phyloP scores from a whole-genome alignment of 257 asterid genomes.

The Anisodus tanguticus region DNA sequence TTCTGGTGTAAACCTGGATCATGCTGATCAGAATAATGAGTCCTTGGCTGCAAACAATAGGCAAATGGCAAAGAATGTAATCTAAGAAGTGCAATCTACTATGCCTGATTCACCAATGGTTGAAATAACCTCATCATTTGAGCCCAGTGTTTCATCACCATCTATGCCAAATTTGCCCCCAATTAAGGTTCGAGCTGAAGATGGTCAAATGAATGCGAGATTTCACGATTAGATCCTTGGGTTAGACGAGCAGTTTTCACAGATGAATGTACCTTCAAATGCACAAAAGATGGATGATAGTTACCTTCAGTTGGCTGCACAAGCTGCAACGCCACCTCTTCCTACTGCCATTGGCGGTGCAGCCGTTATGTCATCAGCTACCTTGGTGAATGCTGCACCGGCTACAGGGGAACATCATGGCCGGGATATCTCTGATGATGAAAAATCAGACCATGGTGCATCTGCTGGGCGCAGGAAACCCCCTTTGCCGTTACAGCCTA shows the following conservation, averaged over 20 bases:
- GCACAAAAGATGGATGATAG: conserved; percentile 36
- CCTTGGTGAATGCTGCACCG: conserved; percentile 32
- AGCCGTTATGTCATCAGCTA: conserved; percentile 15
- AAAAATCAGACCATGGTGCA: conserved; percentile 49
- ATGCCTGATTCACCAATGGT: conserved; percentile 29
- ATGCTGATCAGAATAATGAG: conserved; percentile 41
- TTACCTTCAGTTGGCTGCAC: conserved; percentile 9
- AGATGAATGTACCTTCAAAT: too few relatives aligned
- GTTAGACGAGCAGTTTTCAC: conserved; percentile 62
- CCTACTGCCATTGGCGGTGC: conserved; percentile 31
- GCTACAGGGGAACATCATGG: conserved; percentile 38
- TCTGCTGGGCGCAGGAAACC: conserved; percentile 51
- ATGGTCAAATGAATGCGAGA: conserved; percentile 28
- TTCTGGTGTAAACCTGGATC: conserved; percentile 39
- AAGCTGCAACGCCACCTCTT: conserved; percentile 38
- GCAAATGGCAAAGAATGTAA: conserved; percentile 21
- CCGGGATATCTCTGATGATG: conserved; percentile 52
- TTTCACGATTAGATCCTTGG: conserved; percentile 42
- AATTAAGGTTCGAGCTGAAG: conserved; percentile 57
- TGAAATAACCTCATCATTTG: conserved; percentile 29
- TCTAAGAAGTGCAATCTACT: conserved; percentile 30
- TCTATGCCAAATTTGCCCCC: conserved; percentile 61
- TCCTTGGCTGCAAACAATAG: neutral
- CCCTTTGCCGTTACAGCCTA: conserved; percentile 66
- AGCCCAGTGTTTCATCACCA: conserved; percentile 59